Evolutionary conservation across 2,329 filamentous ascomycete species (phyloP).

Genomic region (Blastomyces parvus): DNA sequence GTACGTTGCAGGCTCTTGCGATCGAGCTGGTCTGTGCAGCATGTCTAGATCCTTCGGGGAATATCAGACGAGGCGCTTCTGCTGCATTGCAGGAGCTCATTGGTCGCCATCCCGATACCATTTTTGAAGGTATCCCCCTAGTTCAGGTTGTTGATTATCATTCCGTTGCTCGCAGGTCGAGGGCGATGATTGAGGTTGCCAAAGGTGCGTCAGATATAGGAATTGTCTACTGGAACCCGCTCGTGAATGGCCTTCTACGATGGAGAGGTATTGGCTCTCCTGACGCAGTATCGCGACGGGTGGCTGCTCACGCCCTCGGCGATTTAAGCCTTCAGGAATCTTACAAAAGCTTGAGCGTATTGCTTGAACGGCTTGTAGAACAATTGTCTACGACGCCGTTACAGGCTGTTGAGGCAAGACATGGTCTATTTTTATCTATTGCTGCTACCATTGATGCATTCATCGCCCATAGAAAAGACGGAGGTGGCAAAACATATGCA

Average conservation of each 20-base stretch:
- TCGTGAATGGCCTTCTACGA: slow-evolving; percentile 61
- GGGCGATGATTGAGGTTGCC: slow-evolving; percentile 71
- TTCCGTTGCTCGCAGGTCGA: slow-evolving; percentile 73
- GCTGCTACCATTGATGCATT: slow-evolving; percentile 31
- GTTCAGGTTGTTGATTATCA: slow-evolving; percentile 92
- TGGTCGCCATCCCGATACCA: slow-evolving; percentile 79
- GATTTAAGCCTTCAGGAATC: slow-evolving; percentile 27
- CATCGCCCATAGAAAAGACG: slow-evolving; percentile 16
- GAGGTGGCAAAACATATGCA: slow-evolving; percentile 17
- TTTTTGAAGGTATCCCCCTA: slow-evolving; percentile 70
- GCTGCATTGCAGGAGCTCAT: slow-evolving; percentile 91
- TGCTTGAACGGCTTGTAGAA: slow-evolving; percentile 26
- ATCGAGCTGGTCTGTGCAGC: slow-evolving; percentile 72
- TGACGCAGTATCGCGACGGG: slow-evolving; percentile 63
- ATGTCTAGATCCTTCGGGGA: slow-evolving; percentile 80
- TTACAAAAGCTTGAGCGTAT: slow-evolving; percentile 24
- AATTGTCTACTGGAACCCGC: slow-evolving; percentile 53
- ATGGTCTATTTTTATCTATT: slow-evolving; percentile 37
- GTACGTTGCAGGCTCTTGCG: slow-evolving; percentile 65
- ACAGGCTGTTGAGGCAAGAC: slow-evolving; percentile 35
- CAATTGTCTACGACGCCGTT: slow-evolving; percentile 31
- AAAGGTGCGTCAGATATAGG: slow-evolving; percentile 58
- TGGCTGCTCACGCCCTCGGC: slow-evolving; percentile 62
- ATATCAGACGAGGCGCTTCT: slow-evolving; percentile 84
- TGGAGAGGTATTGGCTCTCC: slow-evolving; percentile 85